phyloP scores from a whole-genome alignment of 2,329 filamentous ascomycete genomes.

The Sarocladium strictum region DNA sequence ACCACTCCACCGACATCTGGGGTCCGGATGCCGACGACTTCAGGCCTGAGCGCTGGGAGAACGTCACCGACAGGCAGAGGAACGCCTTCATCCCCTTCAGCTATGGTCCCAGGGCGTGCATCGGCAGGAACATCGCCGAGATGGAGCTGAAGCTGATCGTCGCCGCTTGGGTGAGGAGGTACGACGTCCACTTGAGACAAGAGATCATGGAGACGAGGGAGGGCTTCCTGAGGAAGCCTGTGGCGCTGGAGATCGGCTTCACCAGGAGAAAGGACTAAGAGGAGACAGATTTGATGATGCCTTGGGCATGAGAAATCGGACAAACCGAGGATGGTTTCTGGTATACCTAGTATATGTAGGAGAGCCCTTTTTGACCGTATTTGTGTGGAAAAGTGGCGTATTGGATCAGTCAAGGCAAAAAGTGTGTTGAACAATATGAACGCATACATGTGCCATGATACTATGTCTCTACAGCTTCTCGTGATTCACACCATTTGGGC shows the following conservation, averaged over 20 bases:
- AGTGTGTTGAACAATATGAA: too few species aligned
- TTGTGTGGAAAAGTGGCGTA: too few species aligned
- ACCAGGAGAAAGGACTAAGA: background rate
- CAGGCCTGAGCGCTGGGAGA: slow-evolving; percentile 67
- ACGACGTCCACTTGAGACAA: slow-evolving; percentile 44
- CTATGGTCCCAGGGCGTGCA: slow-evolving; percentile 61
- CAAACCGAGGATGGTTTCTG: too few species aligned
- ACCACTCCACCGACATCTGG: slow-evolving; percentile 71
- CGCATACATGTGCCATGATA: too few species aligned
- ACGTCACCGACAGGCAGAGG: slow-evolving; percentile 60
- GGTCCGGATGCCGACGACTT: slow-evolving; percentile 66
- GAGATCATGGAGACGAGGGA: slow-evolving; percentile 67
- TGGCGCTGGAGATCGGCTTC: slow-evolving; percentile 46
- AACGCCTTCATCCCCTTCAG: slow-evolving; percentile 72
- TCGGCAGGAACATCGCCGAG: slow-evolving; percentile 78
- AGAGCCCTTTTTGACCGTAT: too few species aligned
- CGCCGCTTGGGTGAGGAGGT: slow-evolving; percentile 55
- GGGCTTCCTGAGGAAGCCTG: slow-evolving; percentile 75
- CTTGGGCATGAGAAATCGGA: too few species aligned
- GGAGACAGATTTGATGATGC: too few species aligned
- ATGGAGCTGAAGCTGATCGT: slow-evolving; percentile 82
- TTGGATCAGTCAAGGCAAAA: too few species aligned
- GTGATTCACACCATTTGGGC: too few species aligned
- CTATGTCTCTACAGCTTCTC: too few species aligned
- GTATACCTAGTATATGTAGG: too few species aligned